Evolutionary conservation across 805 yeast genomes (phyloP).

Genomic region (Lachancea fermentati): DNA sequence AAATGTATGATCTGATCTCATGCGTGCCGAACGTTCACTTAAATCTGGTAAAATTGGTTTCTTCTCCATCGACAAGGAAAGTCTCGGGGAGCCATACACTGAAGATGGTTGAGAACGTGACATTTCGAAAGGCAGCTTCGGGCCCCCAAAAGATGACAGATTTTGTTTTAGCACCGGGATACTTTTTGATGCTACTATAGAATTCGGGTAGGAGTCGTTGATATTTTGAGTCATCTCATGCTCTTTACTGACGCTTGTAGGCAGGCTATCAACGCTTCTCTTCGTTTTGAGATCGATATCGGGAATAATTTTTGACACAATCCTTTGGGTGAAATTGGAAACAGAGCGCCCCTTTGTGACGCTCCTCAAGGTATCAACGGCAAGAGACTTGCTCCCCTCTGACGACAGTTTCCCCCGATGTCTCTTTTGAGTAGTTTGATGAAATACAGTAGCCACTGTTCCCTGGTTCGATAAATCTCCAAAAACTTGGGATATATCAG

Average conservation of each 20-base stretch:
- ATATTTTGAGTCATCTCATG: neutral
- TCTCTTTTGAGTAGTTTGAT: neutral
- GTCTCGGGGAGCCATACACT: constrained; percentile 3
- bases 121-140: constrained; percentile 1
- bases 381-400: constrained; percentile 14
- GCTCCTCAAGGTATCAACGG: constrained; percentile 25
- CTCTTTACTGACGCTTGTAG: neutral
- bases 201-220: neutral
- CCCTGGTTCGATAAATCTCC: constrained; percentile 16
- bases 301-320: constrained; percentile 20
- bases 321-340: constrained; percentile 21
- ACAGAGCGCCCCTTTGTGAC: constrained; percentile 19
- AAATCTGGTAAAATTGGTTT: neutral
- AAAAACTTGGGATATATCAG: constrained; percentile 21
- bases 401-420: neutral
- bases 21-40: neutral
- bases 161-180: constrained; percentile 4
- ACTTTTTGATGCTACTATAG: neutral
- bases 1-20: neutral
- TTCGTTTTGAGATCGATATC: constrained; percentile 11
- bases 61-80: neutral
- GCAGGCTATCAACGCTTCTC: neutral
- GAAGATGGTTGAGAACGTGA: constrained; percentile 1
- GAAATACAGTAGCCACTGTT: neutral
- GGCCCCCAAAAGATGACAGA: constrained; percentile 1